A percentile compares a stretch with the other conserved stretches of the same genome.
phyloP scores from a whole-genome alignment of 768 basidiomycete genomes.

The Mycena galericulata region DNA sequence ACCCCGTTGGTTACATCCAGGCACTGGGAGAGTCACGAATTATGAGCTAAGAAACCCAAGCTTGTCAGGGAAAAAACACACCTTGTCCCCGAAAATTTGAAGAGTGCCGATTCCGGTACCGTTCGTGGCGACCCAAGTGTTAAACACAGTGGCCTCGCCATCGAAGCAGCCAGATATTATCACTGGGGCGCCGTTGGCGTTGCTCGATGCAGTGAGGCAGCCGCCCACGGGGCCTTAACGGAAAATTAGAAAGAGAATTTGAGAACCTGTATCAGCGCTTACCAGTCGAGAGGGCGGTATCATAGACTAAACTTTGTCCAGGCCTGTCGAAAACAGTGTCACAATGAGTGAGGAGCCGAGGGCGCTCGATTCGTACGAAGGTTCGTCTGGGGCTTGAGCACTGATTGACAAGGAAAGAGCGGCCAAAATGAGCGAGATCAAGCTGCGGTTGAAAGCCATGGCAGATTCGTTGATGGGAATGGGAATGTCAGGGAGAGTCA shows the following conservation, averaged over 20 bases:
- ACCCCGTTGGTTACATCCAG: constrained; percentile 17
- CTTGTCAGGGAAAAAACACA: constrained; percentile 9
- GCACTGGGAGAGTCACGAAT: constrained; percentile 6
- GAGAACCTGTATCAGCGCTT: constrained; percentile 14
- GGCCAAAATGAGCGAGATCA: constrained; percentile 21
- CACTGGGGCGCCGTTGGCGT: constrained; percentile 7
- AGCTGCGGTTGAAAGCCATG: constrained; percentile 19
- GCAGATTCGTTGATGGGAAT: constrained; percentile 19
- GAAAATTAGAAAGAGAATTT: constrained; percentile 16
- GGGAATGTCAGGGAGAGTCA: constrained; percentile 17
- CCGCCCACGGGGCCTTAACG: constrained; percentile 19
- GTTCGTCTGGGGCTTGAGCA: constrained; percentile 20
- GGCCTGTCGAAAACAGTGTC: constrained; percentile 18
- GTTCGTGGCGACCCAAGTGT: constrained; percentile 14
- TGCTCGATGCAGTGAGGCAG: constrained; percentile 15
- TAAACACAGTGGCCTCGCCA: constrained; percentile 1
- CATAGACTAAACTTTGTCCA: constrained; percentile 18
- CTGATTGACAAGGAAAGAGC: constrained; percentile 20
- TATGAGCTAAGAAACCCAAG: constrained; percentile 19
- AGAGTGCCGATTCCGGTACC: constrained; percentile 5
- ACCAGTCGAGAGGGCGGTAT: constrained; percentile 21
- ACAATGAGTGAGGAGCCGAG: constrained; percentile 14
- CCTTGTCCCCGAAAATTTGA: constrained; percentile 20
- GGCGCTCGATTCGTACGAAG: constrained; percentile 19
- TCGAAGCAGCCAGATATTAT: constrained; percentile 6